Conservation (phyloP, 257 asterid genomes). For the Solanum piurae region DNA sequence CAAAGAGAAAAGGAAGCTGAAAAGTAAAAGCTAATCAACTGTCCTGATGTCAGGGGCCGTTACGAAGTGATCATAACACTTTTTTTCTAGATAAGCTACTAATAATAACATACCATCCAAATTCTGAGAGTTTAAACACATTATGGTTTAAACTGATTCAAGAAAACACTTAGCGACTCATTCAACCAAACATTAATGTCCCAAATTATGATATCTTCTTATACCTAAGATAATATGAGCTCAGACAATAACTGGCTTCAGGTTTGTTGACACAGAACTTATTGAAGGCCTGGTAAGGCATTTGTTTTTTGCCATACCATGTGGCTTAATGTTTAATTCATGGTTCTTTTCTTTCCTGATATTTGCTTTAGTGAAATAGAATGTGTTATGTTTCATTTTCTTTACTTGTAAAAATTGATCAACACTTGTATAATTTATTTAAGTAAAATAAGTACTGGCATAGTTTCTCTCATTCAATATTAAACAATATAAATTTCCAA, state of each 20-base stretch:
- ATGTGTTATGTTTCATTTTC: background rate
- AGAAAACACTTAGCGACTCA: background rate
- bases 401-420: background rate
- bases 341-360: background rate
- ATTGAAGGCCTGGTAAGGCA: background rate
- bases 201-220: background rate
- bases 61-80: background rate
- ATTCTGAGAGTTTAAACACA: background rate
- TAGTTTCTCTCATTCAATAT: background rate
- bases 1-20: conserved; percentile 92
- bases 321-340: background rate
- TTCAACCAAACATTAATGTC: background rate
- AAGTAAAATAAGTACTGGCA: background rate
- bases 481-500: background rate
- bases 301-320: background rate
- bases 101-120: background rate
- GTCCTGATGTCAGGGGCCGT: conserved; percentile 47
- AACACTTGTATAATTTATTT: background rate
- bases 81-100: background rate
- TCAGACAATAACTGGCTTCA: background rate
- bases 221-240: background rate
- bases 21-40: conserved; percentile 29
- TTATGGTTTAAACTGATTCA: background rate
- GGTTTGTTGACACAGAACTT: background rate
- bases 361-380: background rate